Evolutionary conservation across 305 asterid species (phyloP), one percentile per base, ranked within the genome.

Genomic region (Striga hermonthica): DNA sequence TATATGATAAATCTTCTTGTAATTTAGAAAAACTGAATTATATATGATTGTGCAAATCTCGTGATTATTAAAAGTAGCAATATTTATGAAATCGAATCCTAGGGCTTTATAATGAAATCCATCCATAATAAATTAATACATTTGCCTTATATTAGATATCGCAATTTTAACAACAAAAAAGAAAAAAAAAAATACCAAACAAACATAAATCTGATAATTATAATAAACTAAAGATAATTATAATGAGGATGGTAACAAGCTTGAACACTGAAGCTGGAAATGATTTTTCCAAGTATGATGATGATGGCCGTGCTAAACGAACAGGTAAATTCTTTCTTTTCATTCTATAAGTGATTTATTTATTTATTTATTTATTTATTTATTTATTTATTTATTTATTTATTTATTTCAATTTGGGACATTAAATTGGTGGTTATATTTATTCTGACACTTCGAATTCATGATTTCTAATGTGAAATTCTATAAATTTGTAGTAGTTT

Each of bases 231-330:
- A 52, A 53, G 11, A 5, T 22, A 54, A 31, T 22, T 13, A 54
- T 28, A 28, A 22, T 38, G 63, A 58, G 6, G 63, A 38, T 11
- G 63, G 48, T 14, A 34, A 34, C 63, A 13, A 13, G 11, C 40
- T 59, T 35, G 2, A 12, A 3, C 34, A 59, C 9, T 6, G 64
- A 59, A 59, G 64, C 5, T 14, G 34, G 13, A 39, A 39, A 38
- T 59, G 4, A 38, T 0, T 59, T 8, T 40, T 59, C 49, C 28
- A 66, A 76, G 67, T 77, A 79, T 47, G 95, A 86, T 50, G 95
- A 84, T 31, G 95, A 81, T 72, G 91, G 91, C 37, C 85, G 83
- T 3, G 62, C 12, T 0, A 84, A 81, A 59, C 68, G 95, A 69
- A 81, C 84, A 1, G 95, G 95, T 84, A 22, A 22, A 0, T 22